These are phyloP conservation scores for Rhizopogon vinicolor DNA, from an alignment of 768 basidiomycete genomes.

Conservation along the genomic window DNA sequence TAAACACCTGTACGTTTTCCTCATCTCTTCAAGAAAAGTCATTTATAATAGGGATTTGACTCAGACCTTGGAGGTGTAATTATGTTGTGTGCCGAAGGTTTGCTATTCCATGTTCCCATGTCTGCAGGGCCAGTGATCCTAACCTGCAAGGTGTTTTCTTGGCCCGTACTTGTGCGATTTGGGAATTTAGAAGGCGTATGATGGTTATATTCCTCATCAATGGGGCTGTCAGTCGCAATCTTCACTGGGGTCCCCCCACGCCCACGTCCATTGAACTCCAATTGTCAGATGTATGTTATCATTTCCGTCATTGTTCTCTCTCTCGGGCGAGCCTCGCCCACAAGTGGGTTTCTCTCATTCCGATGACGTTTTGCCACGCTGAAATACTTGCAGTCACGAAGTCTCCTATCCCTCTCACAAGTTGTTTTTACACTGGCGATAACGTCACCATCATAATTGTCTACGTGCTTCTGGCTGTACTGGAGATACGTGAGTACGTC, in stretches of 20 bases:
- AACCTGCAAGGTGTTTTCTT: neutral
- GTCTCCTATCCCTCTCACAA: neutral
- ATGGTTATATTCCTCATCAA: neutral
- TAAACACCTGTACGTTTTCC: neutral
- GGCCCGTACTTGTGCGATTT: neutral
- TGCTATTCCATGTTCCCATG: neutral
- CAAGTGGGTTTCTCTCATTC: neutral
- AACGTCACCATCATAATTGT: neutral
- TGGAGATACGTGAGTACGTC: neutral
- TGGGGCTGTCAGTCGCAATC: neutral
- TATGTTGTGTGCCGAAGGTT: neutral
- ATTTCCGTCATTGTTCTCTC: neutral
- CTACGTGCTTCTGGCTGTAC: neutral
- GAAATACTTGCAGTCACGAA: neutral
- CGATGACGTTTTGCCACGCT: neutral
- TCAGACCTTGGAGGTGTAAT: neutral
- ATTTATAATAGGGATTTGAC: neutral
- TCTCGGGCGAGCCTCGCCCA: neutral
- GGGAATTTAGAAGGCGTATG: neutral
- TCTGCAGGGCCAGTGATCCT: neutral
- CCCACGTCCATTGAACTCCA: neutral
- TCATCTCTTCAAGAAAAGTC: neutral
- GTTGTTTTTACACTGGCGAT: neutral
- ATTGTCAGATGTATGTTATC: neutral
- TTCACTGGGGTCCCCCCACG: neutral